A percentile compares a stretch with the other conserved stretches of the same genome.
phyloP scores from a whole-genome alignment of 169 alveolate species.

The Hepatocystis sp. region DNA sequence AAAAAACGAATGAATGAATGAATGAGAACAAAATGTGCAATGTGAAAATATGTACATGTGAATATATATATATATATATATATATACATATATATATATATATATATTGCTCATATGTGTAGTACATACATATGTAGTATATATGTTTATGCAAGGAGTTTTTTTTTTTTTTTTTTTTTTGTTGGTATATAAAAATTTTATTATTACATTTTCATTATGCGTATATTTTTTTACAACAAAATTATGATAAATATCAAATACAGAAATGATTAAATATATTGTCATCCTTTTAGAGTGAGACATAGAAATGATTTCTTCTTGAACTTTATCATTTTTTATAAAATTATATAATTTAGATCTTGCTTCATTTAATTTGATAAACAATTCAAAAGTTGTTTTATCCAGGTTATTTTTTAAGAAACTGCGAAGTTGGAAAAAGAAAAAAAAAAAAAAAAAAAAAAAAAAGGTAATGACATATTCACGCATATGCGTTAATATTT shows the following conservation, averaged over 20 bases:
- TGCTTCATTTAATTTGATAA: slow-evolving; percentile 55
- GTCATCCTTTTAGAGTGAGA: slow-evolving; percentile 75
- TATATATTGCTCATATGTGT: background rate
- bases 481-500: too few relatives aligned
- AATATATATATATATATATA: background rate
- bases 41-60: too few relatives aligned
- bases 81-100: background rate
- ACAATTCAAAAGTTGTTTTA: slow-evolving; percentile 45
- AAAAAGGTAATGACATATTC: too few relatives aligned
- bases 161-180: too few relatives aligned
- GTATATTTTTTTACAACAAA: slow-evolving; percentile 67
- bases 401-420: slow-evolving; percentile 22
- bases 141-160: too few relatives aligned
- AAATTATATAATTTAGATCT: slow-evolving; percentile 24
- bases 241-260: slow-evolving; percentile 59
- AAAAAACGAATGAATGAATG: background rate
- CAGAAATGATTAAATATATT: slow-evolving; percentile 37
- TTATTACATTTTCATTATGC: slow-evolving; percentile 58
- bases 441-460: too few relatives aligned
- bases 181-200: too few relatives aligned
- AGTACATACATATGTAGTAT: too few relatives aligned
- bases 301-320: slow-evolving; percentile 25
- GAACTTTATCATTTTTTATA: slow-evolving; percentile 20
- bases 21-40: background rate
- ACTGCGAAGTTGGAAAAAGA: slow-evolving; percentile 12